Percentiles rank a stretch among this genome's conserved stretches.
Conservation (phyloP, 2,329 filamentous ascomycete species). For the Plenodomus lindquistii region DNA sequence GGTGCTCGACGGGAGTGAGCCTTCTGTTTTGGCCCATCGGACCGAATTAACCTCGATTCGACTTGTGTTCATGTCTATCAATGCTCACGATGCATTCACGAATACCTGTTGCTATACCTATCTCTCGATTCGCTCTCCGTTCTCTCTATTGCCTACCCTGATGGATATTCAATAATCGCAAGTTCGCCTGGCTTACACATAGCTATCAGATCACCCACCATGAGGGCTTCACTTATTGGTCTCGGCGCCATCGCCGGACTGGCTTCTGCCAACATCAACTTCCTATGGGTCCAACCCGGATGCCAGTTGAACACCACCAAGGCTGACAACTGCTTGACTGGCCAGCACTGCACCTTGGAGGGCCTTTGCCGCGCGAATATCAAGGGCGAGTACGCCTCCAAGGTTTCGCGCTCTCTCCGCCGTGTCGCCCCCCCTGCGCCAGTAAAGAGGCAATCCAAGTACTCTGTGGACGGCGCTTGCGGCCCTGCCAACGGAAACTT, state of each 20-base stretch:
- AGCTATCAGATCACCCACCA: conserved; percentile 17
- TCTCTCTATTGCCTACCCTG: background rate
- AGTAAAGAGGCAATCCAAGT: conserved; percentile 37
- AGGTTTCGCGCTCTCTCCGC: conserved; percentile 23
- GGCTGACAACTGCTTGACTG: conserved; percentile 41
- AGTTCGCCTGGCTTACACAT: conserved; percentile 17
- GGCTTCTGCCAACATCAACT: conserved; percentile 54
- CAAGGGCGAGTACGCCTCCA: conserved; percentile 30
- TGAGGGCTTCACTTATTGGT: conserved; percentile 36
- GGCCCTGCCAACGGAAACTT: conserved; percentile 45
- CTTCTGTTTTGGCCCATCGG: background rate
- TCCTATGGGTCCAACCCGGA: conserved; percentile 50
- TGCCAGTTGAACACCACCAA: conserved; percentile 39
- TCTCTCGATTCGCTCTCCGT: background rate
- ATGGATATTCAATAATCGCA: background rate
- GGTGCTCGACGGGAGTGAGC: background rate
- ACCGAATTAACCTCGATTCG: background rate
- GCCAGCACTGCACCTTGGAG: conserved; percentile 42
- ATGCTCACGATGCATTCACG: background rate
- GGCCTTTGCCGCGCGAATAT: conserved; percentile 37
- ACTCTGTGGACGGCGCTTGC: conserved; percentile 47
- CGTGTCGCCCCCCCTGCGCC: conserved; percentile 13
- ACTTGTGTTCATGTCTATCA: background rate
- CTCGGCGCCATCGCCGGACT: conserved; percentile 41
- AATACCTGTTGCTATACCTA: no score